Evolutionary conservation across 2,329 filamentous ascomycete genomes (phyloP).

Genomic region (Torrubiellomyces zombiae): DNA sequence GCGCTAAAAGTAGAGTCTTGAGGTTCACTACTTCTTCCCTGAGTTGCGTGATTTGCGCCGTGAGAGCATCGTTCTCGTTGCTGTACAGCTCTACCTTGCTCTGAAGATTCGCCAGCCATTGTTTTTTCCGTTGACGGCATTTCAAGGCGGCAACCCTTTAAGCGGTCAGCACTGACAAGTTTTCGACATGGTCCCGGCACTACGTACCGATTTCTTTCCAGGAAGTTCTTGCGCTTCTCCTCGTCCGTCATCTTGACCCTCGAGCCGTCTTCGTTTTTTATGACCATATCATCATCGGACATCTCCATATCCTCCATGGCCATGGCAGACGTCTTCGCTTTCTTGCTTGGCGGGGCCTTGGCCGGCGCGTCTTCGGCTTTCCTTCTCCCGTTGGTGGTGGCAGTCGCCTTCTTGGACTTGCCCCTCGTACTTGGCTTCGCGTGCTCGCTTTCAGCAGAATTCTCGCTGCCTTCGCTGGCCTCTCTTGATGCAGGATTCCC

Average conservation of each 20-base stretch:
- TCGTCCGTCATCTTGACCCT: conserved; percentile 89
- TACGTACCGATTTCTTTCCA: conserved; percentile 82
- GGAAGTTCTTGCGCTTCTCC: conserved; percentile 95
- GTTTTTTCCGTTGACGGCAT: conserved; percentile 95
- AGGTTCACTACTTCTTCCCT: conserved; percentile 89
- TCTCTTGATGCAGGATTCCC: conserved; percentile 34
- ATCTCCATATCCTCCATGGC: conserved; percentile 31
- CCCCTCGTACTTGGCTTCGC: conserved; percentile 47
- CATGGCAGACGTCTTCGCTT: conserved; percentile 34
- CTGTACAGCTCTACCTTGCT: conserved; percentile 88
- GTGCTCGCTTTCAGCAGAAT: conserved; percentile 57
- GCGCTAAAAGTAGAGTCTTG: conserved; percentile 79
- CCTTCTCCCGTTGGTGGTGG: conserved; percentile 48
- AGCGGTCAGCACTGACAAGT: not conserved
- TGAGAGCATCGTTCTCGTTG: conserved; percentile 77
- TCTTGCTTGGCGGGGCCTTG: conserved; percentile 54
- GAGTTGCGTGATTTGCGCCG: conserved; percentile 65
- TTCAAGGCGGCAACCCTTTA: conserved; percentile 83
- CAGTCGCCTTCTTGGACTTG: conserved; percentile 50
- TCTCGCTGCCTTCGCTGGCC: conserved; percentile 52
- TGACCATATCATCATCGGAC: conserved; percentile 29
- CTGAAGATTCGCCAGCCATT: conserved; percentile 92
- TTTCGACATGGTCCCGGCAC: too few species aligned
- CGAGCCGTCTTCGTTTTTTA: conserved; percentile 38
- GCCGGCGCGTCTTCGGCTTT: conserved; percentile 54